Evolutionary conservation across 306 rosid species (phyloP).

Genomic region (Medicago arabica): DNA sequence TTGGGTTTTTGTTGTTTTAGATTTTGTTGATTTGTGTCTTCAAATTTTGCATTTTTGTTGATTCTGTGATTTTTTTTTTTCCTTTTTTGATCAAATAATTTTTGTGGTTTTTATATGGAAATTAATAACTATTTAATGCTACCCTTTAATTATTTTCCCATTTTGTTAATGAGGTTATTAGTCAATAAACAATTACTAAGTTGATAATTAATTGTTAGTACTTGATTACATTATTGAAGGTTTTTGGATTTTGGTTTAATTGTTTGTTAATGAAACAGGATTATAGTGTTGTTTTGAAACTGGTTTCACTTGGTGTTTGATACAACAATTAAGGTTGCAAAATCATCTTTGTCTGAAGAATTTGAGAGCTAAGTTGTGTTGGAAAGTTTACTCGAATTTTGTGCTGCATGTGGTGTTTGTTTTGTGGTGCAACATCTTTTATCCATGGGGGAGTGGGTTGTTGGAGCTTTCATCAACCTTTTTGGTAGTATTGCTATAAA

Average conservation of each 20-base stretch:
- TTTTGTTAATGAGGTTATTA: not conserved
- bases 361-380: constrained; percentile 36
- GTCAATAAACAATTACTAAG: constrained; percentile 3
- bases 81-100: not conserved
- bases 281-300: constrained; percentile 27
- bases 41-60: not conserved
- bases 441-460: constrained; percentile 97
- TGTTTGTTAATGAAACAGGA: constrained; percentile 31
- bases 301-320: constrained; percentile 32
- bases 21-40: not conserved
- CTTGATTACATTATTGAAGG: constrained; percentile 13
- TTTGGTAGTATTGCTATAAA: constrained; percentile 97
- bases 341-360: constrained; percentile 14
- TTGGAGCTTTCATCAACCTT: constrained; percentile 96
- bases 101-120: not conserved
- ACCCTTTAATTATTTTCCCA: not conserved
- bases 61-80: too few species aligned
- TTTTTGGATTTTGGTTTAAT: not conserved
- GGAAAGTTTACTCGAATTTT: constrained; percentile 32
- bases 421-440: constrained; percentile 45
- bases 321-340: constrained; percentile 29
- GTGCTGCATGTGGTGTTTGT: constrained; percentile 61
- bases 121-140: not conserved
- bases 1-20: not conserved
- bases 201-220: not conserved